These are phyloP conservation scores for Zasmidium angulare DNA, from an alignment of 2,329 filamentous ascomycete genomes.

Conservation along the genomic window DNA sequence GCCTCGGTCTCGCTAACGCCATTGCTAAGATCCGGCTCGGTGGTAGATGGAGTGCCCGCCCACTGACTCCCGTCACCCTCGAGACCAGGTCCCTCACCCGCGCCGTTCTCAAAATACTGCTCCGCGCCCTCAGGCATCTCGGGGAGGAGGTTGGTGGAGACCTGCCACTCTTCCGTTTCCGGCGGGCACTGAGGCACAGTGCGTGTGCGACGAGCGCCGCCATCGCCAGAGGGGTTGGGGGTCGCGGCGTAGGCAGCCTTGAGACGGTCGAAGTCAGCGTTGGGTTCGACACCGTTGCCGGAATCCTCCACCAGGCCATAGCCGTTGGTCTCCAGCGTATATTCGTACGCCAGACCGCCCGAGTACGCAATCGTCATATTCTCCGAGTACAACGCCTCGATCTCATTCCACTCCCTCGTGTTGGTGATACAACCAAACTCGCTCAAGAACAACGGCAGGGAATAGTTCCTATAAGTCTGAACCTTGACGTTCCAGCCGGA, in stretches of 20 bases:
- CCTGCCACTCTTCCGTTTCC: conserved; percentile 57
- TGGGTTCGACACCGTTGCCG: conserved; percentile 55
- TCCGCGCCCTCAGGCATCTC: conserved; percentile 56
- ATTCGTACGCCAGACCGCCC: conserved; percentile 93
- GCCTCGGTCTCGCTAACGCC: conserved; percentile 23
- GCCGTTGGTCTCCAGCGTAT: conserved; percentile 73
- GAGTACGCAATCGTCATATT: conserved; percentile 91
- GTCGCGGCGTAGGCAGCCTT: conserved; percentile 53
- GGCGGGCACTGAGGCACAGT: conserved; percentile 56
- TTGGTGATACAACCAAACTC: conserved; percentile 89
- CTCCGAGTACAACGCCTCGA: conserved; percentile 72
- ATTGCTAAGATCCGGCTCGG: conserved; percentile 42
- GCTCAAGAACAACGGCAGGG: conserved; percentile 86
- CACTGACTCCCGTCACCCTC: conserved; percentile 48
- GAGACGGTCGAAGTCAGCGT: conserved; percentile 62
- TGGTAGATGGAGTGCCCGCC: conserved; percentile 51
- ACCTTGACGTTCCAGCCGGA: conserved; percentile 89
- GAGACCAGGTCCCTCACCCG: conserved; percentile 58
- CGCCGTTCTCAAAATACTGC: conserved; percentile 58
- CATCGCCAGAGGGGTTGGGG: conserved; percentile 55
- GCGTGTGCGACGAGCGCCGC: conserved; percentile 52
- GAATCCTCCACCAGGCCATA: conserved; percentile 75
- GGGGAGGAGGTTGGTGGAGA: conserved; percentile 52
- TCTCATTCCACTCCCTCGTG: conserved; percentile 76
- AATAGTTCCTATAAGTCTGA: conserved; percentile 80